Evolutionary conservation across 768 basidiomycete genomes (phyloP), one percentile per base, ranked within the genome.

Genomic region (Kwoniella sp.): DNA sequence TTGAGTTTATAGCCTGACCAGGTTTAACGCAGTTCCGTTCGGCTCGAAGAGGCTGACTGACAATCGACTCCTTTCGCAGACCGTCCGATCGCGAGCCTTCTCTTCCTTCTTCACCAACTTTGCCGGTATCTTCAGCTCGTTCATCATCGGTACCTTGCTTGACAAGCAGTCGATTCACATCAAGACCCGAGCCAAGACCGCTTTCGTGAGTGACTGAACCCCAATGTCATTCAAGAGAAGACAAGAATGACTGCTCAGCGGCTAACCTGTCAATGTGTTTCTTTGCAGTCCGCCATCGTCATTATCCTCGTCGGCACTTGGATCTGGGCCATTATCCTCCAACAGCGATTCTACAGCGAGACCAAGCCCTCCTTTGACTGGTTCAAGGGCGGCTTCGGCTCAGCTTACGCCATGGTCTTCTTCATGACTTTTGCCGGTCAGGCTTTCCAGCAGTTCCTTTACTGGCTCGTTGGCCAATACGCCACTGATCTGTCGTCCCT

Each of bases 101-200:
- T 72, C 71, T 9, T 72, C 74, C 4, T 70, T 75, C 68, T 66
- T 75, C 56, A 69, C 74, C 61, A 65, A 65, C 55, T 75, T 75
- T 51, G 71, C 74, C 40, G 73, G 73, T 17, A 75, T 75, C 63
- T 63, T 72, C 63, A 68, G 67, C 29, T 72, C 70, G 4, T 72
- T 69, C 65, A 63, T 68, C 13, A 70, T 75, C 44, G 73, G 67
- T 52, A 68, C 27, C 44, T 58, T 68, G 19, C 63, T 71, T 5
- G 69, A 71, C 40, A 63, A 64, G 55, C 69, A 71, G 44, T 65
- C 59, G 13, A 71, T 71, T 36, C 26, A 62, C 47, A 67, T 71
- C 60, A 62, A 59, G 54, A 67, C 60, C 29, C 63, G 69, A 27
- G 69, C 63, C 13, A 64, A 51, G 30, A 58, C 57, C 15, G 69